phyloP scores from a whole-genome alignment of 2,329 filamentous ascomycete genomes.

The Aureobasidium sp. region DNA sequence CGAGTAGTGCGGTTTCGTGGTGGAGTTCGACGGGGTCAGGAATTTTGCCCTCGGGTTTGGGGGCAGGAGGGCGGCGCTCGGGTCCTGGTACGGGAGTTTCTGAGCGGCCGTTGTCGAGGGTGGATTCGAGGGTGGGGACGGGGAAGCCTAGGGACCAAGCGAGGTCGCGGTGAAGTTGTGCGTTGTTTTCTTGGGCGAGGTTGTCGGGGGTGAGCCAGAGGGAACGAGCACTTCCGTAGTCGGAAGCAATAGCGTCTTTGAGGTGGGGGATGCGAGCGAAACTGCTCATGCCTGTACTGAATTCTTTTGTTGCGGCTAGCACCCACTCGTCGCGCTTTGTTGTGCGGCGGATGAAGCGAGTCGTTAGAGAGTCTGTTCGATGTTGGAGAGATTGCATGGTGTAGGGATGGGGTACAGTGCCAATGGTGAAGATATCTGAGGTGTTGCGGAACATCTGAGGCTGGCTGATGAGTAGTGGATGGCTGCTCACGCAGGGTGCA shows the following conservation, averaged over 20 bases:
- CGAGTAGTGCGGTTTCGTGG: conserved; percentile 63
- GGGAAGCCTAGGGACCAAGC: conserved; percentile 93
- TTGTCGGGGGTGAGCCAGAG: conserved; percentile 85
- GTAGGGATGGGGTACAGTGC: conserved; percentile 91
- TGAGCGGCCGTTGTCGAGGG: conserved; percentile 57
- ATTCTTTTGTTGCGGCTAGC: conserved; percentile 71
- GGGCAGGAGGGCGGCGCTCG: conserved; percentile 54
- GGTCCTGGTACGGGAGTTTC: conserved; percentile 66
- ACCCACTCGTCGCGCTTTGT: conserved; percentile 86
- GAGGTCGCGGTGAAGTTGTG: conserved; percentile 52
- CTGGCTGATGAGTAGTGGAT: conserved; percentile 72
- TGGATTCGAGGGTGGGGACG: conserved; percentile 64
- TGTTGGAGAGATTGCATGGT: conserved; percentile 77
- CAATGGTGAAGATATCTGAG: conserved; percentile 80
- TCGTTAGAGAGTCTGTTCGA: conserved; percentile 42
- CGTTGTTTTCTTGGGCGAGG: conserved; percentile 17
- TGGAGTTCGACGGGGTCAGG: conserved; percentile 59
- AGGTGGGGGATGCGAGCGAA: conserved; percentile 75
- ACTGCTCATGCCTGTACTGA: conserved; percentile 69
- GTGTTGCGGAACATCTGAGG: conserved; percentile 76
- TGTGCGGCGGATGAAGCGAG: conserved; percentile 56
- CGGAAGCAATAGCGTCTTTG: conserved; percentile 83
- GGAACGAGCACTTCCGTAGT: conserved; percentile 67
- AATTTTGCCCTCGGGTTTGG: conserved; percentile 56
- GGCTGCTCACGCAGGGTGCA: conserved; percentile 73